phyloP scores from a whole-genome alignment of 768 basidiomycete species.

The Arthromyces matolae region DNA sequence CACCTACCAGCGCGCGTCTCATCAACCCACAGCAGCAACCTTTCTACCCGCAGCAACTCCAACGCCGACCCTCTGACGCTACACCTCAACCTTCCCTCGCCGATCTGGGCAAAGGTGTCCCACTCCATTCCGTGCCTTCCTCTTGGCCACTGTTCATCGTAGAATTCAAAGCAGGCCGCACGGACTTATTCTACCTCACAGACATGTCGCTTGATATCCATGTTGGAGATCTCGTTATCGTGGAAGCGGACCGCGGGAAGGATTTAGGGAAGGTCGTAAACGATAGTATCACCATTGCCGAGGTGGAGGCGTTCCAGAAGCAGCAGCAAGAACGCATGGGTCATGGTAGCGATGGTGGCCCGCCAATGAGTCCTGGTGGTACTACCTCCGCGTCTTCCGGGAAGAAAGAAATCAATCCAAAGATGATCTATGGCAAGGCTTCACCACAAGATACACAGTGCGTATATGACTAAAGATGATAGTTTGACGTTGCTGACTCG shows the following conservation, averaged over 20 bases:
- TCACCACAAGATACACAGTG: conserved; percentile 75
- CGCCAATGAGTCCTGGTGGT: conserved; percentile 31
- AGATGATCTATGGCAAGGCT: conserved; percentile 93
- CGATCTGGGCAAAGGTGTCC: conserved; percentile 88
- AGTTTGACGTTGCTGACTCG: conserved; percentile 1
- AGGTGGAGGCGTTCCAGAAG: conserved; percentile 89
- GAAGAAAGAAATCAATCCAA: conserved; percentile 94
- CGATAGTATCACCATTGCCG: conserved; percentile 82
- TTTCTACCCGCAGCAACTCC: conserved; percentile 40
- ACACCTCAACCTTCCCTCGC: conserved; percentile 28
- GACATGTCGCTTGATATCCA: conserved; percentile 61
- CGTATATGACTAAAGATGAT: conserved; percentile 17
- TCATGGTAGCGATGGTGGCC: conserved; percentile 28
- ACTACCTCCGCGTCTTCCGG: conserved; percentile 17
- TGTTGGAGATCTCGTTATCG: conserved; percentile 90
- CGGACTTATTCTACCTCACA: conserved; percentile 89
- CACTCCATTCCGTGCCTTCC: conserved; percentile 76
- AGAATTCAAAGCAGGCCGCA: conserved; percentile 89
- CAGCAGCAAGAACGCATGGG: conserved; percentile 60
- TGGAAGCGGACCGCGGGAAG: conserved; percentile 93
- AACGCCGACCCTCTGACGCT: conserved; percentile 40
- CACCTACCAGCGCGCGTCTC: conserved; percentile 39
- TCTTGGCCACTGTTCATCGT: conserved; percentile 63
- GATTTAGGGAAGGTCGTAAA: conserved; percentile 92
- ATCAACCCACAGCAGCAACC: conserved; percentile 46